Evolutionary conservation across 371 early-diverging fungal genomes (phyloP).

Genomic region (Mortierella sp.): DNA sequence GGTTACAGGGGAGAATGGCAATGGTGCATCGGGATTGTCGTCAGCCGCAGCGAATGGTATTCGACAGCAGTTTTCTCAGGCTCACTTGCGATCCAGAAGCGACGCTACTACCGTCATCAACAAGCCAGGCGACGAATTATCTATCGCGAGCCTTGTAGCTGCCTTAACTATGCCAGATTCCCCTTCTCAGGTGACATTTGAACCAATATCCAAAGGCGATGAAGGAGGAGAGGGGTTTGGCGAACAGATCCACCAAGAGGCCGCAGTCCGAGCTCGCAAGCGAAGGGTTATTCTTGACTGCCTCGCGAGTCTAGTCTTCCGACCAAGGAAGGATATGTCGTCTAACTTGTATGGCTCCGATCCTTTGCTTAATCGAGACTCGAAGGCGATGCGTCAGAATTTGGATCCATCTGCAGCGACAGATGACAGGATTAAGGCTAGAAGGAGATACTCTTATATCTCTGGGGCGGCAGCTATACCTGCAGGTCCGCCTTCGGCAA

Average conservation of each 20-base stretch:
- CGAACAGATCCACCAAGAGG: conserved; percentile 8
- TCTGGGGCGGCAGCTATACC: neutral
- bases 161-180: neutral
- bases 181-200: neutral
- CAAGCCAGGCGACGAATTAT: neutral
- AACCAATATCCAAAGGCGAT: no score
- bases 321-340: conserved; percentile 18
- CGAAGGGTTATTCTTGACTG: conserved; percentile 27
- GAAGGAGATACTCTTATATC: neutral
- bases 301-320: conserved; percentile 25
- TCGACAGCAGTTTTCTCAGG: conserved; percentile 24
- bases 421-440: conserved; percentile 9
- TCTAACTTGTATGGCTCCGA: conserved; percentile 7
- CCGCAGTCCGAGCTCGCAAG: conserved; percentile 22
- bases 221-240: neutral
- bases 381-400: neutral
- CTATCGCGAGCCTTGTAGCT: neutral
- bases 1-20: neutral
- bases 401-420: neutral
- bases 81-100: conserved; percentile 31
- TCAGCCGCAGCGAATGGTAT: conserved; percentile 2
- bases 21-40: neutral
- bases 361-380: neutral
- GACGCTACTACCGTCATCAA: neutral
- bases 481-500: neutral